Conservation (phyloP, 768 basidiomycete species). For the Chlorophyllum brunneum region DNA sequence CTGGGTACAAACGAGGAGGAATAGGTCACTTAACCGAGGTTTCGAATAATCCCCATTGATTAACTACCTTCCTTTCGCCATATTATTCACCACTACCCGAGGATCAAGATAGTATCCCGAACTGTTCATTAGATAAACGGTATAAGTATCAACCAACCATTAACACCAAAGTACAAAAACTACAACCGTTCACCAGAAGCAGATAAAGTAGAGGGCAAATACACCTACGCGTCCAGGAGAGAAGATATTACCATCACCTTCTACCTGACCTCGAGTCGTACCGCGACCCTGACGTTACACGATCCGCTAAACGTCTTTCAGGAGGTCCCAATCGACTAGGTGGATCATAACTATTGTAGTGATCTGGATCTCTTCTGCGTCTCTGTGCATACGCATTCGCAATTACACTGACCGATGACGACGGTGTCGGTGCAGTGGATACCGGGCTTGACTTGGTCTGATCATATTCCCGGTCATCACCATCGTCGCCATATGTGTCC, state of each 20-base stretch:
- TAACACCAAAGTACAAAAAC: constrained; percentile 6
- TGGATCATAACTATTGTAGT: neutral
- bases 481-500: constrained; percentile 12
- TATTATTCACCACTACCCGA: no score
- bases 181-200: neutral
- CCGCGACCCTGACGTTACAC: neutral
- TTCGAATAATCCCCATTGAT: no score
- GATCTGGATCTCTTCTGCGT: neutral
- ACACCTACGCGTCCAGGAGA: neutral
- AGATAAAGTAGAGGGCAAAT: neutral
- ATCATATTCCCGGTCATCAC: neutral
- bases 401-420: neutral
- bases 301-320: neutral
- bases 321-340: neutral
- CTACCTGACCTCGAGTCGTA: neutral
- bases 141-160: constrained; percentile 6
- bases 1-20: no score
- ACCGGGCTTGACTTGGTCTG: neutral
- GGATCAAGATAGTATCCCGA: no score
- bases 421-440: neutral
- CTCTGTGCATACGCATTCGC: neutral
- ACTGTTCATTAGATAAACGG: constrained; percentile 6
- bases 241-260: no score
- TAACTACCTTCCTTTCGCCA: no score
- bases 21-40: no score